These are phyloP conservation scores for Musa itinerans DNA, from an alignment of 176 grass and related monocot genomes.

Conservation along the genomic window DNA sequence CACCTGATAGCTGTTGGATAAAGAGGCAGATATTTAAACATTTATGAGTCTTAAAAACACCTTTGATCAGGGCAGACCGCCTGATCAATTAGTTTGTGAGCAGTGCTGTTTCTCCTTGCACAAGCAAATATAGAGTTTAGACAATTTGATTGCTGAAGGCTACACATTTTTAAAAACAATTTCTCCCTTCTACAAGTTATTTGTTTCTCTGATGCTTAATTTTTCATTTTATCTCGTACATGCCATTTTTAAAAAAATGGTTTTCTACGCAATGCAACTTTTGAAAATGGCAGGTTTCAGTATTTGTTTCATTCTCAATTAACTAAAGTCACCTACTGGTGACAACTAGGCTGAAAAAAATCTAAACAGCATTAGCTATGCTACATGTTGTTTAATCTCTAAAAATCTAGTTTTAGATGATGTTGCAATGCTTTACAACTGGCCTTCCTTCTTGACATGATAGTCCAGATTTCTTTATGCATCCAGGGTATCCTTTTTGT, in stretches of 20 bases:
- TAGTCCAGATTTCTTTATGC: background rate
- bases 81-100: no score
- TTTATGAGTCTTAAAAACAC: no score
- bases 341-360: background rate
- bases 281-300: background rate
- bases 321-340: background rate
- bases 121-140: background rate
- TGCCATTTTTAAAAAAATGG: background rate
- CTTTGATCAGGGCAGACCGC: no score
- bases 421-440: background rate
- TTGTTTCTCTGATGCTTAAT: background rate
- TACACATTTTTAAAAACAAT: background rate
- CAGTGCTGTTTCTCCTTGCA: background rate
- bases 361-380: background rate
- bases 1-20: background rate
- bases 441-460: background rate
- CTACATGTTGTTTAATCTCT: background rate
- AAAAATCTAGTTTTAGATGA: background rate
- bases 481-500: background rate
- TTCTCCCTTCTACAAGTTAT: background rate
- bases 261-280: background rate
- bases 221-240: background rate
- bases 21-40: background rate
- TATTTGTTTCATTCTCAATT: no score
- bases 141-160: background rate